These are phyloP conservation scores for Stentor roeselii DNA, from an alignment of 73 alveolate species.

Conservation along the genomic window DNA sequence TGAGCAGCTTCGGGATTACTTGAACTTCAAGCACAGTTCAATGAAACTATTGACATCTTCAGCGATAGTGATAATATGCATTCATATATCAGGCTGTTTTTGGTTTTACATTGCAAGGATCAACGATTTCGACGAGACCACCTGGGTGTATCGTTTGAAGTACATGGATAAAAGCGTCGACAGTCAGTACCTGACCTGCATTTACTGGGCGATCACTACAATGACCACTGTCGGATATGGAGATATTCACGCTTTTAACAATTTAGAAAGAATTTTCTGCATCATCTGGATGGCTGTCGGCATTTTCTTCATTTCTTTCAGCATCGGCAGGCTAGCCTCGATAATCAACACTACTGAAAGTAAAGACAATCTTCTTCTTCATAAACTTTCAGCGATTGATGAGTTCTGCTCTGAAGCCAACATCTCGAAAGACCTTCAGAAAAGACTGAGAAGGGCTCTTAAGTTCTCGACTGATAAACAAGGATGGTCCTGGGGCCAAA, in stretches of 20 bases:
- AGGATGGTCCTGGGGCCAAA: slow-evolving; percentile 36
- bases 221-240: slow-evolving; percentile 91
- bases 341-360: slow-evolving; percentile 38
- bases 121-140: slow-evolving; percentile 70
- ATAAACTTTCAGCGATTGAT: slow-evolving; percentile 46
- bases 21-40: slow-evolving; percentile 59
- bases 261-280: slow-evolving; percentile 55
- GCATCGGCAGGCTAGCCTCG: slow-evolving; percentile 57
- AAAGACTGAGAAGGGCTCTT: slow-evolving; percentile 40
- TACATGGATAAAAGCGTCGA: slow-evolving; percentile 26
- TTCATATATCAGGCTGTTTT: slow-evolving; percentile 80
- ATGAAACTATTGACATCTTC: slow-evolving; percentile 61
- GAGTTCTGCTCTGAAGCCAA: slow-evolving; percentile 44
- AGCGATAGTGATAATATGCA: slow-evolving; percentile 53
- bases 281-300: slow-evolving; percentile 80
- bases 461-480: slow-evolving; percentile 35
- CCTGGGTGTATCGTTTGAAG: slow-evolving; percentile 79
- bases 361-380: slow-evolving; percentile 33
- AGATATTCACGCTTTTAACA: slow-evolving; percentile 69
- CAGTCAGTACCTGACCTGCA: slow-evolving; percentile 40
- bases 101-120: slow-evolving; percentile 75
- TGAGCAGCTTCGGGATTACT: slow-evolving; percentile 55
- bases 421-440: slow-evolving; percentile 28
- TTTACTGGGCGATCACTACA: slow-evolving; percentile 77
- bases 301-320: slow-evolving; percentile 70